Base-by-base conservation (phyloP, 305 asterid genomes). In the Rubia tinctorum region DNA sequence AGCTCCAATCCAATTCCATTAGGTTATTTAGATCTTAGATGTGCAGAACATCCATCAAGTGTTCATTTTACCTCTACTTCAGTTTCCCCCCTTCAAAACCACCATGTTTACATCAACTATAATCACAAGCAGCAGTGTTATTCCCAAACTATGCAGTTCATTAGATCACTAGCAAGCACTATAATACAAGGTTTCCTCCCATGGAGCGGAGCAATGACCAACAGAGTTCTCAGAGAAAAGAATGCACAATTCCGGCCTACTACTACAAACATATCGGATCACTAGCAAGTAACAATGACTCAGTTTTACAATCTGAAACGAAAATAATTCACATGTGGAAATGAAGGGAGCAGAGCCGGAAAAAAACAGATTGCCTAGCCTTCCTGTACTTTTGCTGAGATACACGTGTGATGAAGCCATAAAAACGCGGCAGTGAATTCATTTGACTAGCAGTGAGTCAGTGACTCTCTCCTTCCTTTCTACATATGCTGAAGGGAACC, bases 401-500 rank as follows among this genome's bases (percentile, higher is more conserved):
- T 34, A 30, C 72, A 69, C 23, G 37, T 47, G 42, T 47, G 34
- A 14, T 25, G 34, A 25, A 68, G 25, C 17, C 23, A 9, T 51
- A 27, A 9, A n/a, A 37, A 51, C 47, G 47, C 2, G 11, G 63
- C 17, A 51, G 62, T 51, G 59, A 76, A 76, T 76, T 65, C 14
- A 83, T 75, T 77, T 82, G 81, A 76, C 27, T 77, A 20, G 77
- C 86, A 13, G 84, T 88, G 71, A 81, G 77, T 62, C 17, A 13
- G 83, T 87, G 71, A 81, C 80, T 62, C n/a, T 66, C 58, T 84
- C 86, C 55, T 42, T 73, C 81, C 78, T 87, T 77, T 87, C 89
- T 39, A 82, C 95, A 71, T 88, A 91, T 6, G 97, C 97, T 1
- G 98, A 91, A 64, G 99, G 99, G 69, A 94, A 94, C 99, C 99